Evolutionary conservation across 2,329 filamentous ascomycete genomes (phyloP), one percentile per base, ranked within the genome.

Genomic region (Ophiocordyceps polyrhachis-furcata): DNA sequence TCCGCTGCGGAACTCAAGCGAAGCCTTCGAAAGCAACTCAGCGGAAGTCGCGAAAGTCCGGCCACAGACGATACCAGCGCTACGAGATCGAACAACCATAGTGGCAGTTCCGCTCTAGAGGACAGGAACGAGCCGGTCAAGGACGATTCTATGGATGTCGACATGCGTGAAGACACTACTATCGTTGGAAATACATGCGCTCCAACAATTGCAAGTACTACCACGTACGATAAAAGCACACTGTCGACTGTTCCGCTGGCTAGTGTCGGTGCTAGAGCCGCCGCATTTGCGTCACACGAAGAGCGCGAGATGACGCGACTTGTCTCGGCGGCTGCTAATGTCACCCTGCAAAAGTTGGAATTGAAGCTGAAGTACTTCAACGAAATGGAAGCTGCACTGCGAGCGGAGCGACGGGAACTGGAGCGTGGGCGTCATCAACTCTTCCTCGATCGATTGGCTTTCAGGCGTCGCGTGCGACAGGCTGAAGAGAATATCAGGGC

Each of bases 281-380:
- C 83, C 8, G 91, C 82, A 4, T 77, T 98, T 31, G 88, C 89
- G 25, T 95, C 89, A 3, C 87, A 96, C 54, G 89, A 96, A 62
- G 91, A 98, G 62, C 83, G 93, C 47, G 87, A 95, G 63, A 91
- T 96, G 76, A 93, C 88, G 19, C 83, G 87, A 15, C 76, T 96
- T 42, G 85, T 98, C 11, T 89, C 87, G 2, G 83, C 87, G 6
- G 86, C 87, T 0, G 85, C 94, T 44, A 98, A 98, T 58, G 73
- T 93, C 13, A 89, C 85, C n/a, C 70, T 96, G 31, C 82, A 94
- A 58, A 98, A 98, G 65, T 79, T 96, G 49, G 87, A 96, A 63
- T 69, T 96, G 54, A 98, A 98, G 65, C 73, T 98, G 48, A 81
- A 86, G 56, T 93, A 96, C 60, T 98, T 98, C 64, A 82, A 84